phyloP scores from a whole-genome alignment of 805 yeast genomes.

The Lachancea kluyveri region DNA sequence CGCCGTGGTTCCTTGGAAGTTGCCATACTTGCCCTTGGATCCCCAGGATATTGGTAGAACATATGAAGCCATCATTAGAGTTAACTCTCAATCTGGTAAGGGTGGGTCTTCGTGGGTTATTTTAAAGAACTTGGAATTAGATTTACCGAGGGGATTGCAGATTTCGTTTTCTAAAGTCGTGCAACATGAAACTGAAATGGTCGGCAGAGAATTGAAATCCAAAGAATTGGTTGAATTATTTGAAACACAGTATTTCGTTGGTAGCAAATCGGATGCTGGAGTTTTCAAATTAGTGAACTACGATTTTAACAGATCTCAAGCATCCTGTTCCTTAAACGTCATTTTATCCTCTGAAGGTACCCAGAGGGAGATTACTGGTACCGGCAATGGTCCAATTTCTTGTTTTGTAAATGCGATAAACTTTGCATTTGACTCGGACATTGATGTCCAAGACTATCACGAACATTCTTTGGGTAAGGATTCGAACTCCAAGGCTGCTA shows the following conservation, averaged over 20 bases:
- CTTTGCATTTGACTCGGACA: slow-evolving; percentile 38
- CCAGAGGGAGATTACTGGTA: slow-evolving; percentile 40
- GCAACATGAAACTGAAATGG: slow-evolving; percentile 60
- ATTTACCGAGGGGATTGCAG: slow-evolving; percentile 76
- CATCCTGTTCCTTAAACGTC: background rate
- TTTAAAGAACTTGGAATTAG: slow-evolving; percentile 66
- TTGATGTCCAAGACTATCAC: slow-evolving; percentile 64
- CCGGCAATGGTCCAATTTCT: slow-evolving; percentile 81
- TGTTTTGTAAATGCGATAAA: slow-evolving; percentile 62
- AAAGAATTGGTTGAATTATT: slow-evolving; percentile 61
- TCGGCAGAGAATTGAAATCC: slow-evolving; percentile 65
- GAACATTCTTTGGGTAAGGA: slow-evolving; percentile 79
- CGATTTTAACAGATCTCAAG: slow-evolving; percentile 32
- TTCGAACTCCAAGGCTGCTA: slow-evolving; percentile 66
- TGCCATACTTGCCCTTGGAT: slow-evolving; percentile 80
- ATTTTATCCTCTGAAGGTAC: background rate
- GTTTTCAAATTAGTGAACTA: slow-evolving; percentile 39
- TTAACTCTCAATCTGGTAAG: slow-evolving; percentile 82
- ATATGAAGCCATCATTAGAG: slow-evolving; percentile 89
- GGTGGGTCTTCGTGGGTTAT: slow-evolving; percentile 91
- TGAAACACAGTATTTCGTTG: slow-evolving; percentile 48
- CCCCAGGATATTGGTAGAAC: slow-evolving; percentile 82
- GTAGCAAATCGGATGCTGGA: slow-evolving; percentile 14
- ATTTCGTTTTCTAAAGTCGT: slow-evolving; percentile 68
- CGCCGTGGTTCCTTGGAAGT: slow-evolving; percentile 49